Evolutionary conservation across 306 rosid species (phyloP).

Genomic region (Ceratonia siliqua): DNA sequence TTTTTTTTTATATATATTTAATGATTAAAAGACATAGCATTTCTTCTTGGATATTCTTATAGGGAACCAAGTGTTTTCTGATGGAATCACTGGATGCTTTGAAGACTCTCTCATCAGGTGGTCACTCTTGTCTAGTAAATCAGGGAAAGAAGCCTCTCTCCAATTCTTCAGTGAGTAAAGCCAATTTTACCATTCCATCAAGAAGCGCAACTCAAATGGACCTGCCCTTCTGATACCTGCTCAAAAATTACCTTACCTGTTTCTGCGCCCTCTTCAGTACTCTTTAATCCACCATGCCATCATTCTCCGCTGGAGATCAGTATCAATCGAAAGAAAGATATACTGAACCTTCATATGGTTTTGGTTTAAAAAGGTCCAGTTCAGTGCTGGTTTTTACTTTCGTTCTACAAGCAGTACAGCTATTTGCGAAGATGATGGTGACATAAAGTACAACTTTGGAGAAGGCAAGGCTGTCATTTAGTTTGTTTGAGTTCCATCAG

Average conservation of each 20-base stretch:
- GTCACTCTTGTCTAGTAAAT: conserved; percentile 26
- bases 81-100: conserved; percentile 29
- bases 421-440: conserved; percentile 41
- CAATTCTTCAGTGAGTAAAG: conserved; percentile 46
- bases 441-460: conserved; percentile 71
- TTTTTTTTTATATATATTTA: neutral
- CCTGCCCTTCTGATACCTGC: conserved; percentile 50
- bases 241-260: conserved; percentile 82
- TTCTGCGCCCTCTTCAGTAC: conserved; percentile 52
- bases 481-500: conserved; percentile 57
- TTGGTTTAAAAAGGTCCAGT: conserved; percentile 57
- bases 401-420: conserved; percentile 64
- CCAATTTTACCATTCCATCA: conserved; percentile 59
- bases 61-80: conserved; percentile 6
- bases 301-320: conserved; percentile 42
- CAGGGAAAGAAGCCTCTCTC: conserved; percentile 41
- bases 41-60: neutral
- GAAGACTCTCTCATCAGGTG: conserved; percentile 35
- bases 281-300: conserved; percentile 71
- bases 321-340: conserved; percentile 42
- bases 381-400: conserved; percentile 59
- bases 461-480: conserved; percentile 53
- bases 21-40: neutral
- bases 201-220: conserved; percentile 68
- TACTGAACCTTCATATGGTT: conserved; percentile 52